Evolutionary conservation across 2,329 filamentous ascomycete genomes (phyloP).

Genomic region (Colletotrichum sp.): DNA sequence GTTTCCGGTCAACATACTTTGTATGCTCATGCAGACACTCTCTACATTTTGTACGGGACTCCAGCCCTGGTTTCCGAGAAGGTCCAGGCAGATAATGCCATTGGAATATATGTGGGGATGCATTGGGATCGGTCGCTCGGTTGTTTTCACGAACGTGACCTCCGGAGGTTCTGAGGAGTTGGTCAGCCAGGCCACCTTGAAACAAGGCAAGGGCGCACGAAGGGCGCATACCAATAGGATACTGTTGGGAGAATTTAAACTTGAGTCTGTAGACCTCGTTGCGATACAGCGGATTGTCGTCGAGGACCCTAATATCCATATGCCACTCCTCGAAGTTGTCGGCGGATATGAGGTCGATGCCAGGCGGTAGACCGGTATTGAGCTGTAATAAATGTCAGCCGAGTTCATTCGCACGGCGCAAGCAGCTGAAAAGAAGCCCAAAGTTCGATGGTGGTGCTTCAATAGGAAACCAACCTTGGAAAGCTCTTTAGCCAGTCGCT

Average conservation of each 20-base stretch:
- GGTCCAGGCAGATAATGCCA: constrained; percentile 96
- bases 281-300: constrained; percentile 86
- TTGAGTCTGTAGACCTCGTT: constrained; percentile 83
- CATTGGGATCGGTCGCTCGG: constrained; percentile 78
- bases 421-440: background rate
- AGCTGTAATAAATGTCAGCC: constrained; percentile 15
- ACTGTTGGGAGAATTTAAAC: constrained; percentile 82
- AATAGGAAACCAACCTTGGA: constrained; percentile 49
- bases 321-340: constrained; percentile 90
- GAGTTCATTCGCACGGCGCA: background rate
- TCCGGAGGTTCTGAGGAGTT: constrained; percentile 80
- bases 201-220: background rate
- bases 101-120: constrained; percentile 99
- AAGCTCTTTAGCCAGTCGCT: constrained; percentile 65
- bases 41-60: constrained; percentile 97
- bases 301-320: constrained; percentile 90
- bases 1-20: constrained; percentile 98
- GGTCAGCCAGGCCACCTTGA: background rate
- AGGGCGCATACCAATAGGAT: constrained; percentile 79
- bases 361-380: constrained; percentile 62
- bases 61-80: constrained; percentile 89
- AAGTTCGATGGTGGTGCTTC: background rate
- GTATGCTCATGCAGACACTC: constrained; percentile 94
- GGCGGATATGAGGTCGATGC: constrained; percentile 80
- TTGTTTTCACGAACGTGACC: constrained; percentile 80